phyloP scores from a whole-genome alignment of 257 asterid species.

The Haberlea rhodopensis region DNA sequence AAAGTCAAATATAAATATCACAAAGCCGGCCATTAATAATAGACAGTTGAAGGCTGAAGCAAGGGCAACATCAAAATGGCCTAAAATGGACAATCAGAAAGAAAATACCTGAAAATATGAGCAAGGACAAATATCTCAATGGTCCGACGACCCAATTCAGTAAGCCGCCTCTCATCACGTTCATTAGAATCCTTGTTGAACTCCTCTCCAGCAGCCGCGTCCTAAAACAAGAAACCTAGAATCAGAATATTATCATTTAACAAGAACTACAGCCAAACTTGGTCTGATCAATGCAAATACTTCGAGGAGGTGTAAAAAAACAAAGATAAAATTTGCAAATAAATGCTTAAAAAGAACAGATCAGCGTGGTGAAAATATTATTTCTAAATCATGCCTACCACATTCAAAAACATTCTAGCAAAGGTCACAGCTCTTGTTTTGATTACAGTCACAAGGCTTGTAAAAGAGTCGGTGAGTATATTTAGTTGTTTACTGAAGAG shows the following conservation, averaged over 20 bases:
- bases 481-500: background rate
- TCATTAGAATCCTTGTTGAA: conserved; percentile 72
- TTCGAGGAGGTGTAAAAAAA: background rate
- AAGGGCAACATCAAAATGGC: background rate
- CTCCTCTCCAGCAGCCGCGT: conserved; percentile 71
- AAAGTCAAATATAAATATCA: conserved; percentile 37
- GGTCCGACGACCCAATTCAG: conserved; percentile 94
- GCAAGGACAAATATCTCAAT: conserved; percentile 82
- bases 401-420: conserved; percentile 10
- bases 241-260: conserved; percentile 18
- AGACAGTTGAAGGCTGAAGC: background rate
- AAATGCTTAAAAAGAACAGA: background rate
- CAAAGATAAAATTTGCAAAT: background rate
- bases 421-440: background rate
- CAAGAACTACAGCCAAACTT: background rate
- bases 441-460: background rate
- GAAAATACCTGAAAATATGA: conserved; percentile 76
- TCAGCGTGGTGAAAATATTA: background rate
- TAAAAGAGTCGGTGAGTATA: background rate
- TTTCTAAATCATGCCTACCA: background rate
- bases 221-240: conserved; percentile 30
- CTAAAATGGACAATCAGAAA: background rate
- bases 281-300: background rate
- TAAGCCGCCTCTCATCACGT: conserved; percentile 87
- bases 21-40: conserved; percentile 36